Base-by-base conservation (phyloP, 352 stramenopile species). In the Thalassiosira livingstoniorum region DNA sequence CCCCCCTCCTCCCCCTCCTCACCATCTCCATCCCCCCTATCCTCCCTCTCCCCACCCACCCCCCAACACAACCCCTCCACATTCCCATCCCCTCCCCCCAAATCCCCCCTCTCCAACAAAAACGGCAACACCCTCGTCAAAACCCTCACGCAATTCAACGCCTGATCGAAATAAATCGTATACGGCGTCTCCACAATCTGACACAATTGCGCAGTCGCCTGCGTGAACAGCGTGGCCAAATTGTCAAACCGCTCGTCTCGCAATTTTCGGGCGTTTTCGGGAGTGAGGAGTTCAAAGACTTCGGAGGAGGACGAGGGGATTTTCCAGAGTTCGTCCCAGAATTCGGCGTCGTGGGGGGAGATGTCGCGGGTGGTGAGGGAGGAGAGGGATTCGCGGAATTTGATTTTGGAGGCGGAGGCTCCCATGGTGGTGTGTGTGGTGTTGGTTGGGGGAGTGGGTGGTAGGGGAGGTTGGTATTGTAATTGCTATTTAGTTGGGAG, bases 121-220 rank as follows among this genome's bases (percentile, higher is more conserved):
- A 96, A 95, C 35, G 91, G 92, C 32, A 95, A 61, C 71, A 96
- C 83, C 60, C 91, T 78, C 18, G 92, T 95, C 69, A 96, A 87
- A 13, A 96, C 88, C 43, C 91, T 61, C 27, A 95, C 90, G 76
- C 92, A 96, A 83, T 96, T 96, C 51, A 95, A 77, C 13, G 92
- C 92, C 83, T 96, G 91, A 82, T 94, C 91, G 79, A 95, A 95
- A 72, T 96, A 96, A 73, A 96, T 95, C 55, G 88, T 94, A 67
- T 95, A 94, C 4, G 92, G 92, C 53, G 92, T 96, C 74, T 96
- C 91, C 4, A 96, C 91, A 75, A 96, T 94, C 79, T 96, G 92
- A 88, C 91, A 96, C 2, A 96, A 61, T 75, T 96, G 92, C 11
- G 92, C 92, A 2, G 92, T 93, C 1, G 92, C 92, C 82, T 95